Base-by-base conservation (phyloP, 2,329 filamentous ascomycete species). In the Graphilbum sp. region DNA sequence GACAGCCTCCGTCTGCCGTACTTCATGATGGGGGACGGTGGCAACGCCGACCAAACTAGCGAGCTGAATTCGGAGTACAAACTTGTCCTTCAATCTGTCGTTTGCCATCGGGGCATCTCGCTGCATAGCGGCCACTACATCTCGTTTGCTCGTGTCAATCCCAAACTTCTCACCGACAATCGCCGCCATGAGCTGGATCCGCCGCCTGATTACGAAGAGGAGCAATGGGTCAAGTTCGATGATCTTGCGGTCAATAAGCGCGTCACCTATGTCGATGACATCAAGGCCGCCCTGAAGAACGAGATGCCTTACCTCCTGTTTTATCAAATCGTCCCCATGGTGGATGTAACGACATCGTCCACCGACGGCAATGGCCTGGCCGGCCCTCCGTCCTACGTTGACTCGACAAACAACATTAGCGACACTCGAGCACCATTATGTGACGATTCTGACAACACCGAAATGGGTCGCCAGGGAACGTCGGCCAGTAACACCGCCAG, bases 291-390 rank as follows among this genome's bases (percentile, higher is more conserved):
- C 0, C 60, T 96, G 36, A 79, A 74, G 47, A 70, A 79, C n/a
- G 87, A 95, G 54, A 92, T 85, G 54, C 88, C 90, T 0, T 96
- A 96, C 54, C 69, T 96, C 7, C 64, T 98, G 0, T 96, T 96
- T 56, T 98, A 95, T 52, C 88, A 95, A 55, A 83, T 96, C 31
- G 72, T 92, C 23, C 87, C 88, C 0, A 85, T 92, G 50, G 73
- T 84, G 23, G 72, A 87, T 40, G 69, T 79, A 8, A 61, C 64
- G 1, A 52, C 60, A 1, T 58, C 61, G 12, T 66, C 67, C 5
- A 60, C 62, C 0, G 63, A 66, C 7, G 58, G 58, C 33, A 63
- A 59, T 2, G 62, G 66, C 2, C 60, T 64, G 24, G 55, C 56
- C 2, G 64, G 65, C 25, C 74, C 73, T 3, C 74, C 74, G 2